Percentiles rank a stretch among this genome's conserved stretches.
These are phyloP conservation scores for Kokia cookei DNA, from an alignment of 441 rosid genomes.

Conservation along the genomic window DNA sequence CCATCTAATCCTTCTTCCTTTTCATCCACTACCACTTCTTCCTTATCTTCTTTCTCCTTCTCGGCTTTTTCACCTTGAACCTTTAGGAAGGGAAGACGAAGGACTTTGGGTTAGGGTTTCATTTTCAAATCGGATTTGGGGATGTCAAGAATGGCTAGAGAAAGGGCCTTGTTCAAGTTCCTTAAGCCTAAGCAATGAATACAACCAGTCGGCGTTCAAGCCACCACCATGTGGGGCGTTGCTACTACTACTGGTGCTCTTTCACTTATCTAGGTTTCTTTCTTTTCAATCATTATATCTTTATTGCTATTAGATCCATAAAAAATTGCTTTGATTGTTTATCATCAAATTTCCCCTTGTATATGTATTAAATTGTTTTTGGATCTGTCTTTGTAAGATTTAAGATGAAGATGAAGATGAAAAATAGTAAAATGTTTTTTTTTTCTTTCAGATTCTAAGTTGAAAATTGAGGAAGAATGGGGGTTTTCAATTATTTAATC, in stretches of 20 bases:
- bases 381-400: neutral
- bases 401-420: too few relatives aligned
- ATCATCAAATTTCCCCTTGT: neutral
- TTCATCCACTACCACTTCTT: slow-evolving; percentile 49
- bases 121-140: slow-evolving; percentile 7
- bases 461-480: too few relatives aligned
- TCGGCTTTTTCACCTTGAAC: slow-evolving; percentile 33
- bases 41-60: slow-evolving; percentile 41
- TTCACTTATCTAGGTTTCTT: slow-evolving; percentile 52
- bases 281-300: neutral
- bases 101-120: too few relatives aligned
- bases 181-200: slow-evolving; percentile 41
- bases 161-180: slow-evolving; percentile 30
- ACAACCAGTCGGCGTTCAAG: slow-evolving; percentile 51
- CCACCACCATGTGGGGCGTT: slow-evolving; percentile 80
- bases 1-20: slow-evolving; percentile 34
- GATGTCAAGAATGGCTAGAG: slow-evolving; percentile 41
- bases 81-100: too few relatives aligned
- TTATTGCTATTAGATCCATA: neutral
- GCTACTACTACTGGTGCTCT: slow-evolving; percentile 67
- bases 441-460: too few relatives aligned
- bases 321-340: neutral
- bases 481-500: too few relatives aligned
- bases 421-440: too few relatives aligned
- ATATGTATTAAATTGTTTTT: too few relatives aligned